These are phyloP conservation scores for Aspergillus sp. DNA, from an alignment of 2,329 filamentous ascomycete genomes.

Conservation along the genomic window DNA sequence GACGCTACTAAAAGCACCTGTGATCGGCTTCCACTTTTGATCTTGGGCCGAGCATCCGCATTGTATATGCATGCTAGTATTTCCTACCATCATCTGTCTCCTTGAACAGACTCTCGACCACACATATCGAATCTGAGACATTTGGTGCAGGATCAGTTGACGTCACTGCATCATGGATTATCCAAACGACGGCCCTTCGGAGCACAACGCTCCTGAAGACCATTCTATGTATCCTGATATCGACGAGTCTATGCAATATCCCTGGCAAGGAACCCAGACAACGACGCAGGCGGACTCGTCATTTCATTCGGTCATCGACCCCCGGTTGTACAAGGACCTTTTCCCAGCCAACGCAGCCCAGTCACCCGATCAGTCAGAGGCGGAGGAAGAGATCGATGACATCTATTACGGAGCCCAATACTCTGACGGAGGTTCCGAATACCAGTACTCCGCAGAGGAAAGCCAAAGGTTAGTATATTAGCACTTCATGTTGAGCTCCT, in stretches of 20 bases:
- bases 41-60: neutral
- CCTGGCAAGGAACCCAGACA: constrained; percentile 27
- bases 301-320: constrained; percentile 29
- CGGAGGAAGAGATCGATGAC: constrained; percentile 12
- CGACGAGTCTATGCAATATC: constrained; percentile 31
- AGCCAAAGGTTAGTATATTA: constrained; percentile 23
- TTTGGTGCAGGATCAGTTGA: no score
- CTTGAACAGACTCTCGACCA: no score
- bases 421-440: constrained; percentile 24
- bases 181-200: constrained; percentile 9
- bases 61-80: neutral
- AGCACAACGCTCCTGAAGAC: constrained; percentile 14
- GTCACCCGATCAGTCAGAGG: constrained; percentile 7
- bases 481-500: neutral
- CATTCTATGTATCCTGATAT: constrained; percentile 31
- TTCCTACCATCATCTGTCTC: no score
- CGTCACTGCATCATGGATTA: constrained; percentile 18
- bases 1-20: neutral
- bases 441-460: constrained; percentile 23
- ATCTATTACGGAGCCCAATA: neutral
- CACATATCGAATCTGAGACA: no score
- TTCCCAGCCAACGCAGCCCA: constrained; percentile 16
- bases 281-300: constrained; percentile 12
- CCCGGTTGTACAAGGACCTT: constrained; percentile 29
- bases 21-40: constrained; percentile 1